phyloP scores from a whole-genome alignment of 1,284 basidiomycete species.

The Pseudozyma tsukubaensis region DNA sequence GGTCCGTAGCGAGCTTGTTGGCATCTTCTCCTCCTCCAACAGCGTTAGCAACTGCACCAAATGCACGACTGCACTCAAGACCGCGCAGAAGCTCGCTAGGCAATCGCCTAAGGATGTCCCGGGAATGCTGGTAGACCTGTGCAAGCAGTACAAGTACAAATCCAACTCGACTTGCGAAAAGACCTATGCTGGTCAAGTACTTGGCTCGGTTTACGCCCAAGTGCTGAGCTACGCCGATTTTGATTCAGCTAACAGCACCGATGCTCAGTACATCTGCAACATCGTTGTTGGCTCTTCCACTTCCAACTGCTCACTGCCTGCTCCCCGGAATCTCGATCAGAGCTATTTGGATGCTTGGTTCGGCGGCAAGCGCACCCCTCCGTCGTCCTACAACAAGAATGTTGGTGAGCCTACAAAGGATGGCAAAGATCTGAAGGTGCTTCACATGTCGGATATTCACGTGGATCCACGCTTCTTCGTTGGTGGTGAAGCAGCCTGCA shows the following conservation, averaged over 20 bases:
- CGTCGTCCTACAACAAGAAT: slow-evolving; percentile 33
- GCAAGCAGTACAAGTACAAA: slow-evolving; percentile 75
- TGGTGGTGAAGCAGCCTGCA: slow-evolving; percentile 80
- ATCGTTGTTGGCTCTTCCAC: slow-evolving; percentile 46
- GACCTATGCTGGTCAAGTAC: slow-evolving; percentile 40
- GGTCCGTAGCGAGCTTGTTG: slow-evolving; percentile 70
- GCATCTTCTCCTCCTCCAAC: slow-evolving; percentile 26
- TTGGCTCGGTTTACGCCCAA: slow-evolving; percentile 59
- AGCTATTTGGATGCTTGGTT: slow-evolving; percentile 61
- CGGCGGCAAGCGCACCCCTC: slow-evolving; percentile 41
- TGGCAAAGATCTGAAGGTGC: slow-evolving; percentile 77
- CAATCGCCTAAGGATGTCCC: slow-evolving; percentile 77
- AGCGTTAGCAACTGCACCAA: slow-evolving; percentile 73
- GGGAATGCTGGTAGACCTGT: slow-evolving; percentile 74
- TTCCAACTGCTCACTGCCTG: slow-evolving; percentile 52
- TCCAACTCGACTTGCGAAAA: slow-evolving; percentile 70
- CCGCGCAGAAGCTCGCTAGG: slow-evolving; percentile 77
- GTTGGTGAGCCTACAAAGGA: slow-evolving; percentile 57
- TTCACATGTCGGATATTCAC: slow-evolving; percentile 83
- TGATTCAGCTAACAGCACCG: slow-evolving; percentile 35
- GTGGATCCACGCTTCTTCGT: slow-evolving; percentile 82
- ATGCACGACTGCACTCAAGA: slow-evolving; percentile 76
- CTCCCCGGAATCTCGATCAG: slow-evolving; percentile 42
- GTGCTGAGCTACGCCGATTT: slow-evolving; percentile 65
- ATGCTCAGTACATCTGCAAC: slow-evolving; percentile 62